phyloP scores from a whole-genome alignment of 305 asterid genomes.

The Fraxinus albicans region DNA sequence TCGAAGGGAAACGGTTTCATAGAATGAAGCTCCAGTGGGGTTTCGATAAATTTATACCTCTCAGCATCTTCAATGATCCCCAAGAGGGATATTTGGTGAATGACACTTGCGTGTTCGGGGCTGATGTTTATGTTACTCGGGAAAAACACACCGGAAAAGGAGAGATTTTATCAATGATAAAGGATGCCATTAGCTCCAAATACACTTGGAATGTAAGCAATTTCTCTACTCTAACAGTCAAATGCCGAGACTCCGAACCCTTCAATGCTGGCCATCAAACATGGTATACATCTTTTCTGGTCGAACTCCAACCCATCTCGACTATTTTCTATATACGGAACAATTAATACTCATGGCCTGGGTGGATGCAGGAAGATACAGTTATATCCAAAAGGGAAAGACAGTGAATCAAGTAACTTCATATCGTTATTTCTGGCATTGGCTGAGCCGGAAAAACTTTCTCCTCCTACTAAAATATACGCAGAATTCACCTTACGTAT shows the following conservation, averaged over 20 bases:
- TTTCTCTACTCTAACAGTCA: conserved; percentile 33
- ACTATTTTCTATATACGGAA: not conserved
- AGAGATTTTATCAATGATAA: conserved; percentile 52
- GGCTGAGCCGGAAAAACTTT: conserved; percentile 46
- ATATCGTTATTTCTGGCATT: conserved; percentile 50
- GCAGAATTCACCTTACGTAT: conserved; percentile 51
- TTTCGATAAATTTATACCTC: conserved; percentile 52
- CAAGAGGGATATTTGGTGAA: conserved; percentile 49
- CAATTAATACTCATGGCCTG: not conserved
- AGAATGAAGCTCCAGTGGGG: conserved; percentile 53
- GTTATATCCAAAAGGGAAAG: conserved; percentile 53
- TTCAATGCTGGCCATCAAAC: conserved; percentile 38
- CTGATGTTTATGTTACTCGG: conserved; percentile 48
- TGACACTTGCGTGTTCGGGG: conserved; percentile 57
- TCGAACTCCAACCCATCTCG: not conserved
- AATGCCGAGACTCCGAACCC: conserved; percentile 43
- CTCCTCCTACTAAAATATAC: conserved; percentile 40
- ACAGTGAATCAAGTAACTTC: conserved; percentile 41
- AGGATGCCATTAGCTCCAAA: conserved; percentile 45
- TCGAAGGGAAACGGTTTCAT: conserved; percentile 55
- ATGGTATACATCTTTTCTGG: conserved; percentile 28
- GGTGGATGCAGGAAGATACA: conserved; percentile 55
- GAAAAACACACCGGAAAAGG: conserved; percentile 31
- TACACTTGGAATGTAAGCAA: conserved; percentile 36
- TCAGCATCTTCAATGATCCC: conserved; percentile 38